Base-by-base conservation (phyloP, 2,329 filamentous ascomycete genomes). In the Colletotrichum salicis region DNA sequence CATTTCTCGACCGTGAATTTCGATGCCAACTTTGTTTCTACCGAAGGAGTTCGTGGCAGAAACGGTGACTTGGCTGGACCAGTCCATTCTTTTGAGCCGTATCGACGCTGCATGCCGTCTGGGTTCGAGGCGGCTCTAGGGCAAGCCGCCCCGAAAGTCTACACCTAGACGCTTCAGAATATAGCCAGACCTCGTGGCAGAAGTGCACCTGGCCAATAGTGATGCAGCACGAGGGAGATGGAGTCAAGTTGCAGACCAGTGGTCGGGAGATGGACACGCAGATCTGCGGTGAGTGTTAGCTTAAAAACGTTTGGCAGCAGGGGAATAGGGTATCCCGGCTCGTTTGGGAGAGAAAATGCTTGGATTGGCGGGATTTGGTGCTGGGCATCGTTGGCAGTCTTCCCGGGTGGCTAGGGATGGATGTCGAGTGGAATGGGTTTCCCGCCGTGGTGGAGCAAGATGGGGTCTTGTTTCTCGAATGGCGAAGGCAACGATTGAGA, bases 211-310 rank as follows among this genome's bases (percentile, higher is more conserved):
- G 15, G 5, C 65, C 64, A 64, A 71, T 41, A 45, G 13, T 24
- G 59, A 13, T 12, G 41, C 37, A 19, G 33, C 24, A 51, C 37
- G 54, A 48, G 61, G 58, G 41, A 29, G 29, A 54, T 27, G 64
- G 64, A 58, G 64, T 29, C 51, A n/a, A 62, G 33, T n/a, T 59
- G 64, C 64, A n/a, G 45, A 68, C 27, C 52, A 63, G 19, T 60
- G 45, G 29, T 59, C 45, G 69, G 69, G 65, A 64, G 45, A 64
- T 63, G 29, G 59, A 69, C 70, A 64, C 48, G 65, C 52, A 71
- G 65, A 71, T 69, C 65, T 64, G 65, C 69, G 55, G 59, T 71
- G 59, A 71, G 59, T 54, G 51, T n/a, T 37, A 55, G 45, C 58
- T 55, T 48, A 48, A 56, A 48, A 55, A 24, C 27, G 29, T 59